phyloP scores from a whole-genome alignment of 2,329 filamentous ascomycete species.

The Keithomyces neogunnii region DNA sequence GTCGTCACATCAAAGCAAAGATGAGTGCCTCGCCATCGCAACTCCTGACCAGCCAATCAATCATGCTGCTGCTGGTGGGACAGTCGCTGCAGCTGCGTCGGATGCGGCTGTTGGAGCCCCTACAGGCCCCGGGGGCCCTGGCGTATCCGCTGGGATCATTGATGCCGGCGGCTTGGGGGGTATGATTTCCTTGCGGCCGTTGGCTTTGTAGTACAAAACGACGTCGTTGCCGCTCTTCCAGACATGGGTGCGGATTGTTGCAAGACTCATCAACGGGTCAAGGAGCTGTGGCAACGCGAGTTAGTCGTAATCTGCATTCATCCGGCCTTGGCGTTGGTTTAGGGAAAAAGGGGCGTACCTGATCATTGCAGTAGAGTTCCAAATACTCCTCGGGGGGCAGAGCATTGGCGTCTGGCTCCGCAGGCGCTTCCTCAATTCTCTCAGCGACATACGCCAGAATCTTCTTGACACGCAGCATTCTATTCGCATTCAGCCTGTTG shows the following conservation, averaged over 20 bases:
- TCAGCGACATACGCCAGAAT: slow-evolving; percentile 89
- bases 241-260: slow-evolving; percentile 80
- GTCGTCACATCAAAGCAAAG: not conserved
- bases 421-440: slow-evolving; percentile 67
- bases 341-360: slow-evolving; percentile 45
- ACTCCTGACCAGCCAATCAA: not conserved
- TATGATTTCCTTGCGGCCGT: slow-evolving; percentile 63
- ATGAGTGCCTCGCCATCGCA: not conserved
- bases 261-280: slow-evolving; percentile 80
- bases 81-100: slow-evolving; percentile 1
- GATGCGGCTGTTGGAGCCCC: slow-evolving; percentile 10
- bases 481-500: slow-evolving; percentile 88
- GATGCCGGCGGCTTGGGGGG: slow-evolving; percentile 6
- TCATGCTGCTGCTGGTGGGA: not conserved
- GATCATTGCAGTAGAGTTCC: slow-evolving; percentile 89
- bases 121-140: slow-evolving; percentile 13
- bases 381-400: slow-evolving; percentile 86
- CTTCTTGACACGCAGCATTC: slow-evolving; percentile 93
- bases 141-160: slow-evolving; percentile 12
- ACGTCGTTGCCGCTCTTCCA: slow-evolving; percentile 97
- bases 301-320: slow-evolving; percentile 5
- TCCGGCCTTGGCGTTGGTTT: not conserved
- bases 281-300: slow-evolving; percentile 41
- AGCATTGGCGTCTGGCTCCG: slow-evolving; percentile 48
- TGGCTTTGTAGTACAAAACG: slow-evolving; percentile 81